Evolutionary conservation across 2,329 filamentous ascomycete species (phyloP).

Genomic region (Clathrospora elynae): DNA sequence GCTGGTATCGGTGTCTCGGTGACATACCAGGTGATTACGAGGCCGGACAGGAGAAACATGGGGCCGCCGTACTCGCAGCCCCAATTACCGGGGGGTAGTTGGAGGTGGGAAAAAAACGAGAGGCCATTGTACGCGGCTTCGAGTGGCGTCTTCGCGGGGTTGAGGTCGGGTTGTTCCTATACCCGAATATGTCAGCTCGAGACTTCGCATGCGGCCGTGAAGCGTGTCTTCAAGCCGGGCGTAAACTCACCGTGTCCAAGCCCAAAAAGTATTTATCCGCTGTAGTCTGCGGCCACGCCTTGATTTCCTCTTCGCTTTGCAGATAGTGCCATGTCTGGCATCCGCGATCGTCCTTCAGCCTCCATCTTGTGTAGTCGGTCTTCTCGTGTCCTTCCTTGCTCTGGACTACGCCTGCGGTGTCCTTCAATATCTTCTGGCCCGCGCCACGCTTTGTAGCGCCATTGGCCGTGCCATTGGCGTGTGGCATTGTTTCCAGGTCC

Average conservation of each 20-base stretch:
- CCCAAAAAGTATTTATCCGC: slow-evolving; percentile 92
- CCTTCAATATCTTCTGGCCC: slow-evolving; percentile 15
- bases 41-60: slow-evolving; percentile 88
- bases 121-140: slow-evolving; percentile 82
- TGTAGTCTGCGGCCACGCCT: slow-evolving; percentile 81
- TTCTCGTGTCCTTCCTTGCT: slow-evolving; percentile 43
- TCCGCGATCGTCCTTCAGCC: slow-evolving; percentile 79
- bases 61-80: slow-evolving; percentile 97
- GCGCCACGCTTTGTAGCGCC: slow-evolving; percentile 25
- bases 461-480: slow-evolving; percentile 31
- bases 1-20: slow-evolving; percentile 85
- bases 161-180: slow-evolving; percentile 75
- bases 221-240: background rate
- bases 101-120: slow-evolving; percentile 85
- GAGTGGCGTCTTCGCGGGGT: slow-evolving; percentile 71
- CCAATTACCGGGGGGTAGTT: slow-evolving; percentile 90
- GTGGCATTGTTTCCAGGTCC: slow-evolving; percentile 20
- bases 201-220: background rate
- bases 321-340: slow-evolving; percentile 95
- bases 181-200: background rate
- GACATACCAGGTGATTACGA: slow-evolving; percentile 85
- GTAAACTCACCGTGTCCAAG: slow-evolving; percentile 68
- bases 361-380: slow-evolving; percentile 84
- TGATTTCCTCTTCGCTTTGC: slow-evolving; percentile 68
- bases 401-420: slow-evolving; percentile 20